These are phyloP conservation scores for Oryza meyeriana DNA, from an alignment of 176 grass and related monocot species.

Conservation along the genomic window DNA sequence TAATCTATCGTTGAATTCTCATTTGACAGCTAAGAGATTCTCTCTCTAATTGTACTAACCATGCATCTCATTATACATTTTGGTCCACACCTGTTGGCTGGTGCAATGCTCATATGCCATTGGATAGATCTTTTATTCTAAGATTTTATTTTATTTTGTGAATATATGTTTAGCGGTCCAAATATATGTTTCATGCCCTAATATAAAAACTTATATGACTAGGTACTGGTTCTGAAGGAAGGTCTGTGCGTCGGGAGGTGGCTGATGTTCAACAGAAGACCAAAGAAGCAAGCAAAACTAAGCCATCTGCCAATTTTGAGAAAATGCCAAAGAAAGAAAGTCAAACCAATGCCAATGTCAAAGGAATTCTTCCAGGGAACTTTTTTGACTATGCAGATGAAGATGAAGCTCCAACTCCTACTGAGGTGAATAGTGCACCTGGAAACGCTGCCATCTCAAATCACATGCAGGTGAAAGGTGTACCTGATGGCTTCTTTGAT, in stretches of 20 bases:
- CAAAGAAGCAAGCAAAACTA: slow-evolving; percentile 39
- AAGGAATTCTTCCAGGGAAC: slow-evolving; percentile 48
- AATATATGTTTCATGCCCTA: slow-evolving; percentile 5
- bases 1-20: neutral
- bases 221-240: slow-evolving; percentile 54
- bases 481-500: slow-evolving; percentile 73
- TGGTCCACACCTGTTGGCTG: neutral
- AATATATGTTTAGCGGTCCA: slow-evolving; percentile 7
- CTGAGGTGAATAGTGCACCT: slow-evolving; percentile 35
- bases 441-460: slow-evolving; percentile 30
- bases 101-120: neutral
- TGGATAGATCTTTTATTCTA: neutral
- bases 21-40: too few relatives aligned
- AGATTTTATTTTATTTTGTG: neutral
- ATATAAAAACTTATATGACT: slow-evolving; percentile 38
- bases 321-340: slow-evolving; percentile 36
- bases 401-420: slow-evolving; percentile 45
- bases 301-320: slow-evolving; percentile 27
- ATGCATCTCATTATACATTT: slow-evolving; percentile 13
- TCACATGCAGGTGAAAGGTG: slow-evolving; percentile 44
- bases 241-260: slow-evolving; percentile 34
- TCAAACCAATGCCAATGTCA: slow-evolving; percentile 11
- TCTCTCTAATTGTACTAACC: neutral
- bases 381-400: slow-evolving; percentile 55
- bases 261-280: slow-evolving; percentile 20